A percentile compares a stretch with the other conserved stretches of the same genome.
Conservation (phyloP, 73 alveolate species). For the Halteria grandinella region DNA sequence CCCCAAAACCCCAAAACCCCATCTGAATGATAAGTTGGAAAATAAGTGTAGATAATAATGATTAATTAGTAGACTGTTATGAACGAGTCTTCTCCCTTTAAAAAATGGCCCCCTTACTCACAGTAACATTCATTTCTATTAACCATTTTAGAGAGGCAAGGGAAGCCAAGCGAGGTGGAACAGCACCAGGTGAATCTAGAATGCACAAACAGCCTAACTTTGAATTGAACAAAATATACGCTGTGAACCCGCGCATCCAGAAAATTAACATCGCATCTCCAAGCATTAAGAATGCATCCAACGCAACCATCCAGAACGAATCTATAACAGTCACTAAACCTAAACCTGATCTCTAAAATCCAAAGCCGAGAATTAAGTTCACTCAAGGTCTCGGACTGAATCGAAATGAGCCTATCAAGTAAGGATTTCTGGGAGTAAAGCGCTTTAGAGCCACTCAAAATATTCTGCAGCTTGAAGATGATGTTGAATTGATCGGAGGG, state of each 20-base stretch:
- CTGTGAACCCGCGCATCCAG: conserved; percentile 28
- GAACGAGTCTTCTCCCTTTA: neutral
- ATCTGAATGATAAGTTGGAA: too few relatives aligned
- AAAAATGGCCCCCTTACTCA: neutral
- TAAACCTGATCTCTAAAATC: neutral
- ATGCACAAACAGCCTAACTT: neutral
- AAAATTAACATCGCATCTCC: conserved; percentile 45
- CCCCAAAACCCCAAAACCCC: too few relatives aligned
- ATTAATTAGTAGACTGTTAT: too few relatives aligned
- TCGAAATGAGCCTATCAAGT: conserved; percentile 53
- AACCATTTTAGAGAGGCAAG: neutral
- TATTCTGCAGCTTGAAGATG: conserved; percentile 16
- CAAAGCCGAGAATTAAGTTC: conserved; percentile 35
- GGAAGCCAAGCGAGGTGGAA: conserved; percentile 52
- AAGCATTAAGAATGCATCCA: conserved; percentile 12
- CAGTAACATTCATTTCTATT: neutral
- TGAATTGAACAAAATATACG: conserved; percentile 7
- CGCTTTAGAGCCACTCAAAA: conserved; percentile 14
- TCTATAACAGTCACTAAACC: neutral
- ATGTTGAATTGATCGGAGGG: conserved; percentile 6
- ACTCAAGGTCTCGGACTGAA: conserved; percentile 7
- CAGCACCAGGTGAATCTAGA: conserved; percentile 45
- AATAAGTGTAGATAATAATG: too few relatives aligned
- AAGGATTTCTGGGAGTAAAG: neutral
- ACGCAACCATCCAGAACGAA: conserved; percentile 6